A percentile compares a stretch with the other conserved stretches of the same genome.
These are phyloP conservation scores for Claviceps pazoutovae DNA, from an alignment of 2,329 filamentous ascomycete species.

Conservation along the genomic window DNA sequence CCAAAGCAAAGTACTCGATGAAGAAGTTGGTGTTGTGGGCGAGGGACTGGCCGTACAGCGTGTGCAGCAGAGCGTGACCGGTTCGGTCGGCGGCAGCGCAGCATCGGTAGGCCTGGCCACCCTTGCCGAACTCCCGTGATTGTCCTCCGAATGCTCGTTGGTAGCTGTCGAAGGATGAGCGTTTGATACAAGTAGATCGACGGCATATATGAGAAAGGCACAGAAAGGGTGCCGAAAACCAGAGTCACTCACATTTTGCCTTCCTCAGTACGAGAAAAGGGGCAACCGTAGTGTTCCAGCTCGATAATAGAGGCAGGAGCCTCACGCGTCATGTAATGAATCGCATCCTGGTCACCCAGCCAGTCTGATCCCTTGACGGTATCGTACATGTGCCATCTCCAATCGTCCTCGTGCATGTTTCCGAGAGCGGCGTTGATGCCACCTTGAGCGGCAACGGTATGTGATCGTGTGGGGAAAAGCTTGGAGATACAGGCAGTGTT, in stretches of 20 bases:
- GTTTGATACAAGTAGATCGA: not conserved
- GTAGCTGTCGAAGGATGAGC: constrained; percentile 46
- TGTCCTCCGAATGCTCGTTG: constrained; percentile 98
- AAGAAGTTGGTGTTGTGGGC: constrained; percentile 99
- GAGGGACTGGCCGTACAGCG: constrained; percentile 92
- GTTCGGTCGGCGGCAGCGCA: constrained; percentile 94
- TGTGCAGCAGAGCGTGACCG: constrained; percentile 94
- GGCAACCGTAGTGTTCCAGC: constrained; percentile 94
- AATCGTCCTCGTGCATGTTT: constrained; percentile 97
- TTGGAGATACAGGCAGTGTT: constrained; percentile 82
- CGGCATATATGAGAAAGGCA: not conserved
- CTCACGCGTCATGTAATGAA: constrained; percentile 97
- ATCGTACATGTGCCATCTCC: constrained; percentile 99
- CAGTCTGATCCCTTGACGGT: constrained; percentile 96
- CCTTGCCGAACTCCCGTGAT: constrained; percentile 88
- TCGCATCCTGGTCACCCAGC: constrained; percentile 93
- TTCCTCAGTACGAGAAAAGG: constrained; percentile 91
- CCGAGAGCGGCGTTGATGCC: constrained; percentile 80
- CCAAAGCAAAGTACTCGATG: constrained; percentile 96
- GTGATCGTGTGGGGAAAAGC: constrained; percentile 73
- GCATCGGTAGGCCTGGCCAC: constrained; percentile 94
- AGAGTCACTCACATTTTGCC: constrained; percentile 62
- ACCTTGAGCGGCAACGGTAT: constrained; percentile 71
- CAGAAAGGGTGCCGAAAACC: no score
- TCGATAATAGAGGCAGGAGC: constrained; percentile 84